Evolutionary conservation across 163 green algal genomes (phyloP).

Genomic region (Scenedesmus sp.): DNA sequence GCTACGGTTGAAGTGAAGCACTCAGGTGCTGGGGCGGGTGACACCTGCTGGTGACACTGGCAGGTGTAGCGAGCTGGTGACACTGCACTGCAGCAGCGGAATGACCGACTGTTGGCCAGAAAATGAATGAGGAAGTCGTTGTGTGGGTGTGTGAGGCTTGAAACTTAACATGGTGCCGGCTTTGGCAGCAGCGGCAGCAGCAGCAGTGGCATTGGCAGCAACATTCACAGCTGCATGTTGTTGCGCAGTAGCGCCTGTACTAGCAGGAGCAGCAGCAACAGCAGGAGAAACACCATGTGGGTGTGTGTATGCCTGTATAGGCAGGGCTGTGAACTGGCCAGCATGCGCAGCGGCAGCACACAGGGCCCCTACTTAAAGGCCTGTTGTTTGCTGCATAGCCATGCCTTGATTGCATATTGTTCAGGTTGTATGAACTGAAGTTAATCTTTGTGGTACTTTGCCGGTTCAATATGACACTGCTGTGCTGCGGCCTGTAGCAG

Average conservation of each 20-base stretch:
- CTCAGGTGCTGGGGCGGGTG: conserved; percentile 1
- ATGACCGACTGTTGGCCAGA: neutral
- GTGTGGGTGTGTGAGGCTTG: neutral
- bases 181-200: neutral
- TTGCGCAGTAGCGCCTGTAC: neutral
- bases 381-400: neutral
- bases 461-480: neutral
- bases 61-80: neutral
- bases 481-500: neutral
- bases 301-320: neutral
- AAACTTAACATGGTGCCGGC: no score
- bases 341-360: neutral
- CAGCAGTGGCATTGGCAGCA: neutral
- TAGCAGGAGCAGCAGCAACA: neutral
- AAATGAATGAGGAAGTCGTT: neutral
- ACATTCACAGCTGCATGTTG: neutral
- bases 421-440: neutral
- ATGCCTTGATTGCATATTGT: neutral
- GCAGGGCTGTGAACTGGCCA: no score
- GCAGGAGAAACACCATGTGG: neutral
- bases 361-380: neutral
- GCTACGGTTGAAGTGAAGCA: conserved; percentile 30
- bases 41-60: conserved; percentile 8
- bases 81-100: neutral
- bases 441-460: neutral